These are phyloP conservation scores for Xylaria sp. DNA, from an alignment of 2,329 filamentous ascomycete genomes.

Conservation along the genomic window DNA sequence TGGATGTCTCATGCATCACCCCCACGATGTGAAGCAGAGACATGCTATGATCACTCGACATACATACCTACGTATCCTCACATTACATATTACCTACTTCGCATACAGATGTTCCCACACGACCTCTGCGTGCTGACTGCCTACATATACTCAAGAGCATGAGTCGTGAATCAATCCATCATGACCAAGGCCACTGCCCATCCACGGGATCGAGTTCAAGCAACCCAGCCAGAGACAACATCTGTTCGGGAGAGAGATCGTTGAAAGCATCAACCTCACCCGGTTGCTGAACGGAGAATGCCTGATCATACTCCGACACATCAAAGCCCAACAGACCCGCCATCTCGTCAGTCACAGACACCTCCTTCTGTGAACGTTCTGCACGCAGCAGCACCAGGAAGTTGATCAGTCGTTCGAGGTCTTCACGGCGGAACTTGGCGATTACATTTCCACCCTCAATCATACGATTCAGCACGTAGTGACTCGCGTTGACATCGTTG, in stretches of 20 bases:
- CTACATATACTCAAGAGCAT: neutral
- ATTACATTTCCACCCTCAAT: slow-evolving; percentile 3
- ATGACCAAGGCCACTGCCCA: slow-evolving; percentile 7
- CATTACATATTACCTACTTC: neutral
- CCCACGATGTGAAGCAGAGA: neutral
- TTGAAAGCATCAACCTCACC: neutral
- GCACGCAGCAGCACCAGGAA: neutral
- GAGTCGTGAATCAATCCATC: neutral
- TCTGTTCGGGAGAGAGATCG: slow-evolving; percentile 5
- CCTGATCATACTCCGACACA: neutral
- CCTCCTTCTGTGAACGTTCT: neutral
- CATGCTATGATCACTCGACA: neutral
- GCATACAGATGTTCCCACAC: neutral
- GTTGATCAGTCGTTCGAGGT: slow-evolving; percentile 4
- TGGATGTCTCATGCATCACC: too few relatives aligned
- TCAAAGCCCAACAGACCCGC: neutral
- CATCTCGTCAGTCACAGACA: neutral
- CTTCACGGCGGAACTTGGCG: slow-evolving; percentile 4
- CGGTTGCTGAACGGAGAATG: neutral
- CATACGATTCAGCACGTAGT: slow-evolving; percentile 5
- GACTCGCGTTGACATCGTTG: neutral
- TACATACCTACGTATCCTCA: neutral
- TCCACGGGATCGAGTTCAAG: slow-evolving; percentile 4
- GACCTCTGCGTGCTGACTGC: neutral
- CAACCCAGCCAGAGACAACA: slow-evolving; percentile 7